A percentile compares a stretch with the other conserved stretches of the same genome.
Evolutionary conservation across 352 stramenopile species (phyloP).

Genomic region (Phytopythium helicoides): DNA sequence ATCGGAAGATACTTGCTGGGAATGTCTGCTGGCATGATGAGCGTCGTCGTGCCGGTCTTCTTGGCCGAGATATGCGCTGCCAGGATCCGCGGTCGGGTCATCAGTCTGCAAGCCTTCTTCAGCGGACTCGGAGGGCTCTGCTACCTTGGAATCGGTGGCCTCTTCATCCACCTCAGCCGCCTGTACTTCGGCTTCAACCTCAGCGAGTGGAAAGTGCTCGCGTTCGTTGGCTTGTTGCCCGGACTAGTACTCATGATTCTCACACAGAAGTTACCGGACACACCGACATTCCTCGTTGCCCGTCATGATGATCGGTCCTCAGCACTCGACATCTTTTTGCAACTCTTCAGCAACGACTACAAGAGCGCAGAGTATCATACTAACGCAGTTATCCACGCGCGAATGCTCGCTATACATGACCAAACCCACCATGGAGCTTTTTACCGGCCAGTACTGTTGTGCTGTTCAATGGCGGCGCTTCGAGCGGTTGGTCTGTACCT

Average conservation of each 20-base stretch:
- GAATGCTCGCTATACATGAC: slow-evolving; percentile 51
- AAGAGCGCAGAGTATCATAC: slow-evolving; percentile 58
- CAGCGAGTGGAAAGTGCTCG: slow-evolving; percentile 77
- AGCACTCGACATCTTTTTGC: slow-evolving; percentile 58
- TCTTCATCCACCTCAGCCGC: slow-evolving; percentile 65
- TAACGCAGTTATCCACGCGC: slow-evolving; percentile 75
- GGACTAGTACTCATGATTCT: slow-evolving; percentile 52
- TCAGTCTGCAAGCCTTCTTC: slow-evolving; percentile 40
- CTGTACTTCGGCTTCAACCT: slow-evolving; percentile 76
- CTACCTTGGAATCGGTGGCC: slow-evolving; percentile 53
- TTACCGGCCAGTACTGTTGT: slow-evolving; percentile 65
- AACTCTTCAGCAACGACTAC: slow-evolving; percentile 51
- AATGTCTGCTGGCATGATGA: slow-evolving; percentile 48
- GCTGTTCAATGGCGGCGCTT: slow-evolving; percentile 43
- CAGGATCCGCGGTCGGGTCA: slow-evolving; percentile 51
- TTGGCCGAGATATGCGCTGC: slow-evolving; percentile 69
- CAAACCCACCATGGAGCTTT: slow-evolving; percentile 60
- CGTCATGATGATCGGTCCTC: slow-evolving; percentile 67
- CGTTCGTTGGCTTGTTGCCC: slow-evolving; percentile 46
- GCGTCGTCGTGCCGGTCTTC: slow-evolving; percentile 65
- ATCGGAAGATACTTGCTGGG: slow-evolving; percentile 67
- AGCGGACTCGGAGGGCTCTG: slow-evolving; percentile 31
- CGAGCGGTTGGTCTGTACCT: slow-evolving; percentile 45
- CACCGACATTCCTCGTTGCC: slow-evolving; percentile 74
- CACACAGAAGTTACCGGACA: slow-evolving; percentile 70